Percentiles rank a stretch among this genome's conserved stretches.
These are phyloP conservation scores for Oryza glumipatula DNA, from an alignment of 176 grass and related monocot species.

Conservation along the genomic window DNA sequence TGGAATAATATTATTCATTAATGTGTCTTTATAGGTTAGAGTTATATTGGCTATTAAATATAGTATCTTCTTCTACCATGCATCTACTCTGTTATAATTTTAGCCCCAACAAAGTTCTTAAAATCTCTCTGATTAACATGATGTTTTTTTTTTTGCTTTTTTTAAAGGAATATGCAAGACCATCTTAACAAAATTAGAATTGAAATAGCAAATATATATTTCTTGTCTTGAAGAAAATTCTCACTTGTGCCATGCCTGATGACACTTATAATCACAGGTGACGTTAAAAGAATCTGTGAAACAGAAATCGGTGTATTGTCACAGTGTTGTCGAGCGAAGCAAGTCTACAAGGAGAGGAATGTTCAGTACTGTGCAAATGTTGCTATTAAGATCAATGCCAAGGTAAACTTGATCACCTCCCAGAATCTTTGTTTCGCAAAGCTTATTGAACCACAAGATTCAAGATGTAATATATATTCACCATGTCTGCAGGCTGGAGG, in stretches of 20 bases:
- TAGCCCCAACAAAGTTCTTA: not conserved
- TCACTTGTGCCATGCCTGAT: slow-evolving; percentile 5
- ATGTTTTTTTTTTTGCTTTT: too few species aligned
- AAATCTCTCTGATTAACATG: not conserved
- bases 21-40: not conserved
- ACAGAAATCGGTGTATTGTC: slow-evolving; percentile 66
- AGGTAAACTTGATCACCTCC: slow-evolving; percentile 41
- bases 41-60: not conserved
- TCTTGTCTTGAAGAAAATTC: not conserved
- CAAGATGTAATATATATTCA: not conserved
- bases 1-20: not conserved
- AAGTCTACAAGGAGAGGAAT: slow-evolving; percentile 7
- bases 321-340: slow-evolving; percentile 48
- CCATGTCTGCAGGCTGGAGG: slow-evolving; percentile 61
- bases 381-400: slow-evolving; percentile 75
- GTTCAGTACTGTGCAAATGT: slow-evolving; percentile 52
- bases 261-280: slow-evolving; percentile 32
- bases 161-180: too few species aligned
- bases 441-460: not conserved
- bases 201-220: not conserved
- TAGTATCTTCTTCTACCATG: not conserved
- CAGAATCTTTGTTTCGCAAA: not conserved
- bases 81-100: not conserved
- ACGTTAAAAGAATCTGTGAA: slow-evolving; percentile 65
- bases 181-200: not conserved